Evolutionary conservation across 441 rosid species (phyloP).

Genomic region (Erodium trifolium): DNA sequence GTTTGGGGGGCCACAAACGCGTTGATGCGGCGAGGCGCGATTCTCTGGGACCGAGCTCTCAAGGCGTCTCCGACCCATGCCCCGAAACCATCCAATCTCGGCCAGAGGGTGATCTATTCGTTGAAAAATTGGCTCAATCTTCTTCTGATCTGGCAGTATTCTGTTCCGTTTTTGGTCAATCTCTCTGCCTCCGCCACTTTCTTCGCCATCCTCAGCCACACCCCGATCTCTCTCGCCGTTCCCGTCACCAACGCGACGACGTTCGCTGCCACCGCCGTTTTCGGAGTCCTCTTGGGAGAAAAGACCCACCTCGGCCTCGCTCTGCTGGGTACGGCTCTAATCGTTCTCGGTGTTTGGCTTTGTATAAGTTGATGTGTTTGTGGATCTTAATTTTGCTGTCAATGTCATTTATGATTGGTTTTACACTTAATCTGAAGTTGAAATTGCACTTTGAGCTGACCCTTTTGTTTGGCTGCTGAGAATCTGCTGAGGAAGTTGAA

Average conservation of each 20-base stretch:
- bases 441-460: not conserved
- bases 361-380: constrained; percentile 34
- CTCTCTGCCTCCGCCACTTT: constrained; percentile 89
- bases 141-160: constrained; percentile 77
- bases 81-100: constrained; percentile 23
- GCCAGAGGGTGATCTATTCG: constrained; percentile 30
- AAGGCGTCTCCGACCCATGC: constrained; percentile 15
- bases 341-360: constrained; percentile 72
- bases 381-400: not conserved
- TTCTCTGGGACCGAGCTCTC: constrained; percentile 57
- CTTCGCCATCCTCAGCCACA: constrained; percentile 56
- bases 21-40: constrained; percentile 70
- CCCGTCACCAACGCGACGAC: constrained; percentile 89
- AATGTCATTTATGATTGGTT: not conserved
- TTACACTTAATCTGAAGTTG: not conserved
- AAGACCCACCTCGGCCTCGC: constrained; percentile 48
- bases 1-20: constrained; percentile 95
- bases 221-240: constrained; percentile 76
- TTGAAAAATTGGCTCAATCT: constrained; percentile 47
- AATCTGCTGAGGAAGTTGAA: not conserved
- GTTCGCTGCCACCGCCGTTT: constrained; percentile 76
- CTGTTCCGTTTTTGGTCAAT: constrained; percentile 68
- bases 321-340: constrained; percentile 53
- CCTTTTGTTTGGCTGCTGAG: not conserved
- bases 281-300: constrained; percentile 65